Percentiles rank a stretch among this genome's conserved stretches.
Evolutionary conservation across 208 protist species (phyloP).

Genomic region (Blastocrithidia nonstop): DNA sequence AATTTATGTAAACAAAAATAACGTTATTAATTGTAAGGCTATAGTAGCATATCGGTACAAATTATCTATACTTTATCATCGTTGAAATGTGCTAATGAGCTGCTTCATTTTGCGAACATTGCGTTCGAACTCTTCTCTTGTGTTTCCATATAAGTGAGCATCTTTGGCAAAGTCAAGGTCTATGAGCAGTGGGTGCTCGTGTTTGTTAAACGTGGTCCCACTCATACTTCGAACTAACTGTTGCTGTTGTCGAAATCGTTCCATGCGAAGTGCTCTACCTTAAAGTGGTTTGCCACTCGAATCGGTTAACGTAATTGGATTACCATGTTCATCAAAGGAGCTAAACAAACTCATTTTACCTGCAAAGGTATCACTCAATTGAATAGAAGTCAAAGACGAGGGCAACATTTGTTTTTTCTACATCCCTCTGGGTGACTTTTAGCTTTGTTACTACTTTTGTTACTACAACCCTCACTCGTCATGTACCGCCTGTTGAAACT

Average conservation of each 20-base stretch:
- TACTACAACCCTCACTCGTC: no score
- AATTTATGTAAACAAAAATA: slow-evolving; percentile 61
- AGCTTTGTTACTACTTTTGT: no score
- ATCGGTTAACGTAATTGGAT: no score
- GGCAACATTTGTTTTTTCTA: no score
- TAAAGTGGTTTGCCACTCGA: no score
- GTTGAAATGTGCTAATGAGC: slow-evolving; percentile 61
- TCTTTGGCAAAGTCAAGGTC: slow-evolving; percentile 83
- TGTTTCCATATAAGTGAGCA: slow-evolving; percentile 62
- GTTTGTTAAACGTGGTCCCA: slow-evolving; percentile 54
- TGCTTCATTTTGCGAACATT: slow-evolving; percentile 71
- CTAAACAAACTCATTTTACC: no score
- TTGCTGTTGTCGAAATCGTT: no score
- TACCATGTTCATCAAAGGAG: slow-evolving; percentile 35
- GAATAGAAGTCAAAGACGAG: no score
- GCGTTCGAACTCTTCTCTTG: slow-evolving; percentile 62
- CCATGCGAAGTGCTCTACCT: no score
- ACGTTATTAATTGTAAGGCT: slow-evolving; percentile 37
- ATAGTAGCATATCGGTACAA: slow-evolving; percentile 72
- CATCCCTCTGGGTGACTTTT: no score
- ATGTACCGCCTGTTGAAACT: neutral
- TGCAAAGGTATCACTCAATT: no score
- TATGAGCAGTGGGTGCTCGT: slow-evolving; percentile 77
- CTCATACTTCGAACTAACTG: slow-evolving; percentile 74
- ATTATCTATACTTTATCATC: slow-evolving; percentile 77